Percentiles rank a stretch among this genome's conserved stretches.
These are phyloP conservation scores for Citrus unshiu DNA, from an alignment of 345 rosid genomes.

Conservation along the genomic window DNA sequence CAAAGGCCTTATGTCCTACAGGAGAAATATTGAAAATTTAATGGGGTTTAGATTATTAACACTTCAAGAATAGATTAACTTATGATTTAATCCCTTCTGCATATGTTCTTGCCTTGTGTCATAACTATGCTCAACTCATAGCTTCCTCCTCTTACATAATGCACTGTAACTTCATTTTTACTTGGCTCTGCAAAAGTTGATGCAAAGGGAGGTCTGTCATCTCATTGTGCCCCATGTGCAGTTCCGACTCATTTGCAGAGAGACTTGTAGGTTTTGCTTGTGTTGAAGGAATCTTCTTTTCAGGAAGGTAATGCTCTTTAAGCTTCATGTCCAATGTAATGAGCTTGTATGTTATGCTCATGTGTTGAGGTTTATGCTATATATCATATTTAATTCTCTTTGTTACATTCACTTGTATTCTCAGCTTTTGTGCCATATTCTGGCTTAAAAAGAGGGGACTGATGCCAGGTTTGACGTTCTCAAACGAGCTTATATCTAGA, in stretches of 20 bases:
- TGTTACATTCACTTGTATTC: conserved; percentile 4
- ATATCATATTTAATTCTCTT: conserved; percentile 5
- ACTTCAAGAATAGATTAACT: background rate
- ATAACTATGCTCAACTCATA: background rate
- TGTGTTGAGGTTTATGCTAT: background rate
- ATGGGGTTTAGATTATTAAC: background rate
- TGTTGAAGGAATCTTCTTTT: conserved; percentile 88
- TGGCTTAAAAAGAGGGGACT: conserved; percentile 96
- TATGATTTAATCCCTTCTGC: background rate
- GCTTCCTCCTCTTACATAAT: background rate
- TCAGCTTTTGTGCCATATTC: conserved; percentile 93
- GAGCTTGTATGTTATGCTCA: background rate
- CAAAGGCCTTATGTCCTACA: background rate
- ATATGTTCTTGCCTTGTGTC: background rate
- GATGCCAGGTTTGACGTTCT: conserved; percentile 94
- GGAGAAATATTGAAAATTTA: background rate
- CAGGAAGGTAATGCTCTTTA: conserved; percentile 64
- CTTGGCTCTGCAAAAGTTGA: background rate
- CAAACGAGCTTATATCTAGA: conserved; percentile 91
- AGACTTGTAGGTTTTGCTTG: conserved; percentile 90
- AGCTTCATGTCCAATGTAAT: background rate
- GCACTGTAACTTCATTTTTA: background rate
- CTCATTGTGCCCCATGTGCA: conserved; percentile 23
- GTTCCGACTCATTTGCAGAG: conserved; percentile 73
- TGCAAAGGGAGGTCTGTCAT: conserved; percentile 5